Percentiles rank a stretch among this genome's conserved stretches.
Evolutionary conservation across 208 protist species (phyloP).

Genomic region (Strigomonas galati): DNA sequence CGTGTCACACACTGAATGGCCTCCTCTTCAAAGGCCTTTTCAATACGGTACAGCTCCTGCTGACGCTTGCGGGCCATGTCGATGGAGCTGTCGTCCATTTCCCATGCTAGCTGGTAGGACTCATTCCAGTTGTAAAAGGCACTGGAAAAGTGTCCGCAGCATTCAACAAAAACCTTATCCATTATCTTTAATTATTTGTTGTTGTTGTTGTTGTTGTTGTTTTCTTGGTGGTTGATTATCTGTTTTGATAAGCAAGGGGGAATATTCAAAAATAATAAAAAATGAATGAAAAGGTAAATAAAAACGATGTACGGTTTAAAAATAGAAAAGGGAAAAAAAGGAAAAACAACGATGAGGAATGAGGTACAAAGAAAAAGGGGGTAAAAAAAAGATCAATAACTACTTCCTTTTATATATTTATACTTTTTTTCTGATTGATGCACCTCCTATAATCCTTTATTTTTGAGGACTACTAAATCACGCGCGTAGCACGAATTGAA

Average conservation of each 20-base stretch:
- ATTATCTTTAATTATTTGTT: constrained; percentile 13
- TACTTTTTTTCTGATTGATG: too few relatives aligned
- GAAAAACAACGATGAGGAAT: neutral
- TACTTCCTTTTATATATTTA: neutral
- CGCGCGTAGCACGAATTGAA: neutral
- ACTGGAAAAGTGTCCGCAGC: constrained; percentile 37
- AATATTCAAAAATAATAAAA: constrained; percentile 13
- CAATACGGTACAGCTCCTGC: constrained; percentile 36
- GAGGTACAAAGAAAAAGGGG: neutral
- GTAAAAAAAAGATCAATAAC: neutral
- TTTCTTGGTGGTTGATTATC: too few relatives aligned
- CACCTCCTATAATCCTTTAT: neutral
- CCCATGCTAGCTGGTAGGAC: constrained; percentile 66
- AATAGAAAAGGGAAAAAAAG: neutral
- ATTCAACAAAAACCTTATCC: constrained; percentile 39
- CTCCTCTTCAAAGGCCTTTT: constrained; percentile 44
- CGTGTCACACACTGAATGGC: constrained; percentile 24
- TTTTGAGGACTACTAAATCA: neutral
- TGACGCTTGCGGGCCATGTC: constrained; percentile 35
- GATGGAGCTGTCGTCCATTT: constrained; percentile 60
- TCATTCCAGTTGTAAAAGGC: constrained; percentile 67
- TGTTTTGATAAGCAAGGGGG: too few relatives aligned
- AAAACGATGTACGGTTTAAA: too few relatives aligned
- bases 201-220: neutral
- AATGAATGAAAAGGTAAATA: neutral